A percentile compares a stretch with the other conserved stretches of the same genome.
These are phyloP conservation scores for Pochonia chlamydosporia DNA, from an alignment of 2,329 filamentous ascomycete genomes.

Conservation along the genomic window DNA sequence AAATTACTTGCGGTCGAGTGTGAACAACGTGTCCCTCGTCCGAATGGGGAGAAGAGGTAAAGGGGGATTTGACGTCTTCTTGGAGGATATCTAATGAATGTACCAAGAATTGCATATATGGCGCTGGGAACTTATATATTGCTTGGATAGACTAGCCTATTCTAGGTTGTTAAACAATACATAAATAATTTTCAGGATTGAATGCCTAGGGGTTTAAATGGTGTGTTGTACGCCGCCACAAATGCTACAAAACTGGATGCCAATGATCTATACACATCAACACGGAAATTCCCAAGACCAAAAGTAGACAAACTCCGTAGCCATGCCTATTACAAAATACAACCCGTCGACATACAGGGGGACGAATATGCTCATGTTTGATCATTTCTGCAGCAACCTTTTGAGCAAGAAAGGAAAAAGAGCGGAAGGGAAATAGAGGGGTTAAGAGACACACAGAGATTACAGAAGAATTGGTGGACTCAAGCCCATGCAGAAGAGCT, in stretches of 20 bases:
- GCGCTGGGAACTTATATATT: background rate
- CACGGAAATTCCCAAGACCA: background rate
- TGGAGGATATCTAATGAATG: no score
- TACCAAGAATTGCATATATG: background rate
- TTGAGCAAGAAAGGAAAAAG: background rate
- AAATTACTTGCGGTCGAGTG: no score
- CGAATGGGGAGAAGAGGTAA: no score
- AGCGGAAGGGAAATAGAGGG: no score
- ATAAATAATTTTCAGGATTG: no score
- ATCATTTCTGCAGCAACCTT: no score
- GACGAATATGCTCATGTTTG: no score
- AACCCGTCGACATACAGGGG: background rate
- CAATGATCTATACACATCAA: background rate
- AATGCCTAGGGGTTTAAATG: background rate
- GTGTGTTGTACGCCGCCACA: background rate
- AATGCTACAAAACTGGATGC: slow-evolving; percentile 2
- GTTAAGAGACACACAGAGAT: no score
- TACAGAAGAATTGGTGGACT: no score
- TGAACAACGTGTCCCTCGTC: no score
- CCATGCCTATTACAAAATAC: slow-evolving; percentile 3
- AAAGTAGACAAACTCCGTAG: slow-evolving; percentile 13
- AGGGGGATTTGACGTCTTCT: no score
- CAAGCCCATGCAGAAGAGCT: no score
- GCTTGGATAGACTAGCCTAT: background rate
- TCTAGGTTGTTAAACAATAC: background rate